Base-by-base conservation (phyloP, 2,329 filamentous ascomycete genomes). In the Podosphaera fusca region DNA sequence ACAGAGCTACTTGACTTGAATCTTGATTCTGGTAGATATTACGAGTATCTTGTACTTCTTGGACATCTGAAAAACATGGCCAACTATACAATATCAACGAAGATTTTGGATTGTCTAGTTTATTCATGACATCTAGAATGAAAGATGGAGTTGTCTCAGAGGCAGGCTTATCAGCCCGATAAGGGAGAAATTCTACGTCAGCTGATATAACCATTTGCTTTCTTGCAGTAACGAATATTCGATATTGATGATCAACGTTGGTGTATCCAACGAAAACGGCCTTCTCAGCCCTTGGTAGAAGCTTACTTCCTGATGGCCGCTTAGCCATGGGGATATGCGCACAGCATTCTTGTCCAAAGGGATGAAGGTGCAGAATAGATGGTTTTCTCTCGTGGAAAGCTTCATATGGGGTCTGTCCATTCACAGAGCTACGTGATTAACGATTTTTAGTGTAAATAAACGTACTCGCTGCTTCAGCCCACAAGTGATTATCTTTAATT, bases 371-470 rank as follows among this genome's bases (percentile, higher is more conserved):
- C 4, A 29, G 30, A 14, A 49, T 49, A 30, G 46, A 49, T 12
- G 46, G 46, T 7, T 49, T 49, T n/a, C n/a, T 30, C 46, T 29
- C 46, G 46, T 49, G 21, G 21, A 49, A n/a, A n/a, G n/a, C n/a
- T n/a, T n/a, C n/a, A n/a, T n/a, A n/a, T n/a, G n/a, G n/a, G n/a
- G n/a, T n/a, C 21, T 49, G 9, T 30, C 46, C 46, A 49, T 49
- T 49, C n/a, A 49, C 46, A 49, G 46, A 12, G 21, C 5, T n/a
- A n/a, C 29, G 55, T 58, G 7, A 21, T 61, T 14, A 45, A 57
- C 29, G 52, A 36, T 1, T 40, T 31, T 8, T 59, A 53, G 10
- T 36, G 53, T 45, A 55, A 55, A 3, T 34, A 56, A 42, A 49
- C n/a, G 46, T 49, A n/a, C 30, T 49, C 9, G 30, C 46, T 49